These are phyloP conservation scores for Blumeria graminis DNA, from an alignment of 2,329 filamentous ascomycete species.

Conservation along the genomic window DNA sequence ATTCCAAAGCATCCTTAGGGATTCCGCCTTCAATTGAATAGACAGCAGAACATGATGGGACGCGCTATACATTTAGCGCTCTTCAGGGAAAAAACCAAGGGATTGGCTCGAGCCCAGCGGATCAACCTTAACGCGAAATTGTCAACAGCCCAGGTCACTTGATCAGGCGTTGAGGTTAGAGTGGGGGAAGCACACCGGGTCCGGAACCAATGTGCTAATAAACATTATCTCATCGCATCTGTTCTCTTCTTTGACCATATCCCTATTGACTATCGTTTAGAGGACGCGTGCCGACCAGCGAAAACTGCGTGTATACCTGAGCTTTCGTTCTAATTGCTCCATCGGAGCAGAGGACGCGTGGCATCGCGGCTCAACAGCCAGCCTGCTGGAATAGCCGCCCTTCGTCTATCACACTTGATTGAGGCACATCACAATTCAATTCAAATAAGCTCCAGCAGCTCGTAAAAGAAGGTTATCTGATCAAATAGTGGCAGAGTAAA, in stretches of 20 bases:
- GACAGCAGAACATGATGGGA: no score
- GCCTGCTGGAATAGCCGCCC: not conserved
- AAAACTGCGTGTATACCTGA: no score
- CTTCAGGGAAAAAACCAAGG: no score
- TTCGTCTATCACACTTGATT: not conserved
- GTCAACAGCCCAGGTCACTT: not conserved
- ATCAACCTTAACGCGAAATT: no score
- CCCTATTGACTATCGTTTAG: no score
- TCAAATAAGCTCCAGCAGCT: not conserved
- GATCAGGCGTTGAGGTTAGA: not conserved
- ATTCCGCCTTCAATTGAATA: no score
- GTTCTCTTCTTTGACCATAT: not conserved
- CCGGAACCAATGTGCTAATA: not conserved
- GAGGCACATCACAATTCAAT: not conserved
- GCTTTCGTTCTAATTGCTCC: no score
- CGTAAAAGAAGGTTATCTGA: not conserved
- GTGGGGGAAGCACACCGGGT: not conserved
- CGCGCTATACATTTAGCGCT: no score
- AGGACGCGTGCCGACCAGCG: not conserved
- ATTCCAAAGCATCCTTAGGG: no score
- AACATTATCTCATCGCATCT: not conserved
- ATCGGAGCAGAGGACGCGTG: not conserved
- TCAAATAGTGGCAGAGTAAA: not conserved
- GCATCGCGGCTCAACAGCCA: not conserved
- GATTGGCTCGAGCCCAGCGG: no score